phyloP scores from a whole-genome alignment of 352 stramenopile species.

The Pythium myriotylum region DNA sequence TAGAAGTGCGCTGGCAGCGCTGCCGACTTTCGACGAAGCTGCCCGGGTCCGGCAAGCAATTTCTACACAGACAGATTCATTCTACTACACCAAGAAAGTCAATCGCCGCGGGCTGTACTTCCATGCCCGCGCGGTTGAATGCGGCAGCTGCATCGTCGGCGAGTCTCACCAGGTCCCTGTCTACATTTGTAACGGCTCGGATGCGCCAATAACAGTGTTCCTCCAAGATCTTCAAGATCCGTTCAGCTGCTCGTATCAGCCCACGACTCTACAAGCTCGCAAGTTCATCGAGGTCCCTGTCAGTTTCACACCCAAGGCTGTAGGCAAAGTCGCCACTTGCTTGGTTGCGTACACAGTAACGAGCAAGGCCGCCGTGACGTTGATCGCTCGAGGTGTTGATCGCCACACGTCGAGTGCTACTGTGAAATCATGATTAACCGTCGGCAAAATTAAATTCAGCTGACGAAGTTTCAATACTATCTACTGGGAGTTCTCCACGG shows the following conservation, averaged over 20 bases:
- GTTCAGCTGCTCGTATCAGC: slow-evolving; percentile 75
- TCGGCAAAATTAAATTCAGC: slow-evolving; percentile 6
- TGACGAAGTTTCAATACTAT: slow-evolving; percentile 1
- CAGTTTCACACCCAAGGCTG: slow-evolving; percentile 73
- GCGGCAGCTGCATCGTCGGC: slow-evolving; percentile 67
- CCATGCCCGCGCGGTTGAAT: slow-evolving; percentile 83
- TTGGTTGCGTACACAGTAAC: slow-evolving; percentile 80
- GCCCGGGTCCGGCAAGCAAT: slow-evolving; percentile 64
- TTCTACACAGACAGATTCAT: slow-evolving; percentile 77
- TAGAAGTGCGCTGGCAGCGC: slow-evolving; percentile 32
- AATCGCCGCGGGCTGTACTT: slow-evolving; percentile 82
- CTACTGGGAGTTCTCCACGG: no score
- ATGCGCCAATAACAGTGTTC: slow-evolving; percentile 81
- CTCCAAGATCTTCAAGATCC: slow-evolving; percentile 76
- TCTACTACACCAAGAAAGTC: slow-evolving; percentile 85
- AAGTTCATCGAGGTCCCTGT: slow-evolving; percentile 88
- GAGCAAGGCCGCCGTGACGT: slow-evolving; percentile 78
- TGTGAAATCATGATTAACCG: neutral
- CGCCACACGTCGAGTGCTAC: neutral
- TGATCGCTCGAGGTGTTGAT: slow-evolving; percentile 70
- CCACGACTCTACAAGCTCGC: slow-evolving; percentile 74
- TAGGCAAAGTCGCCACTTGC: slow-evolving; percentile 80
- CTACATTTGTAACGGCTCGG: slow-evolving; percentile 87
- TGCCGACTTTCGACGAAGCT: slow-evolving; percentile 66
- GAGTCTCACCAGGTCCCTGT: slow-evolving; percentile 81